Conservation (phyloP, 768 basidiomycete genomes). For the Calocera viscosa region DNA sequence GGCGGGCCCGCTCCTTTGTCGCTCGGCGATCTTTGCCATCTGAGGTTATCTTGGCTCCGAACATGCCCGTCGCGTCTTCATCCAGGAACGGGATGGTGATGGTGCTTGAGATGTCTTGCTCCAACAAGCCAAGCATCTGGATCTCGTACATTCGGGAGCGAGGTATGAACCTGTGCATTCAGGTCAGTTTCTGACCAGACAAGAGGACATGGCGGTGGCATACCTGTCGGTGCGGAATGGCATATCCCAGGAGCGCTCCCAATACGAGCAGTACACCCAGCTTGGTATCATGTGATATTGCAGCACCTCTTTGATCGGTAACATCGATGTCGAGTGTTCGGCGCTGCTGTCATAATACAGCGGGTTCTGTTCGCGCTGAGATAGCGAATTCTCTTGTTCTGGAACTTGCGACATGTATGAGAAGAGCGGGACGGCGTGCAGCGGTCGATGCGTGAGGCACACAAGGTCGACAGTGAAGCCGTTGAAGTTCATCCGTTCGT, state of each 20-base stretch:
- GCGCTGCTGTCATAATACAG: constrained; percentile 24
- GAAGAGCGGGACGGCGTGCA: constrained; percentile 89
- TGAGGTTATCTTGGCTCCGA: neutral
- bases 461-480: constrained; percentile 84
- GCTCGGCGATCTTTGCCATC: neutral
- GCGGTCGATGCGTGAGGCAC: constrained; percentile 75
- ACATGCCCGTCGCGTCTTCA: constrained; percentile 22
- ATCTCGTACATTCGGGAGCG: constrained; percentile 97
- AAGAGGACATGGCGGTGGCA: neutral
- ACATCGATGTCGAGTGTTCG: constrained; percentile 22
- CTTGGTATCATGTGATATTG: constrained; percentile 3
- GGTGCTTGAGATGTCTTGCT: constrained; percentile 79
- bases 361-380: constrained; percentile 19
- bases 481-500: constrained; percentile 85
- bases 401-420: constrained; percentile 53
- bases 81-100: constrained; percentile 76
- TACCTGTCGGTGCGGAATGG: constrained; percentile 71
- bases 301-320: neutral
- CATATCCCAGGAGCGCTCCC: constrained; percentile 78
- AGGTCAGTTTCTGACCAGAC: neutral
- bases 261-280: constrained; percentile 69
- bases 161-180: constrained; percentile 59
- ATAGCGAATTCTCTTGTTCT: constrained; percentile 26
- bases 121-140: constrained; percentile 83
- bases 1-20: neutral